These are phyloP conservation scores for Fomitopsis betulina DNA, from an alignment of 1,284 basidiomycete genomes.

Conservation along the genomic window DNA sequence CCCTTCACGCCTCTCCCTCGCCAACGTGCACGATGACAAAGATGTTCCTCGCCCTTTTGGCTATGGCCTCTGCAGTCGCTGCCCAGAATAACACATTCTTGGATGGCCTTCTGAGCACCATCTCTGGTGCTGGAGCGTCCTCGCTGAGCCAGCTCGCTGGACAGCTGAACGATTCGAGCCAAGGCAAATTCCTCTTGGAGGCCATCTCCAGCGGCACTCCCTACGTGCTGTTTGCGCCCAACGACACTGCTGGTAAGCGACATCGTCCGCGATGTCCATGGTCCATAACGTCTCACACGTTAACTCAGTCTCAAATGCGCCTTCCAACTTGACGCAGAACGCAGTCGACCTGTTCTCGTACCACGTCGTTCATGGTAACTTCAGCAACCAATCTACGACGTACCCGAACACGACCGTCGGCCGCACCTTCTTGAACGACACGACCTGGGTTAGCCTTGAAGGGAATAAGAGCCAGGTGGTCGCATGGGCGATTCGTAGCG, in stretches of 20 bases:
- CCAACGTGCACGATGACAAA: conserved; percentile 6
- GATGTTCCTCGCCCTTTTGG: conserved; percentile 16
- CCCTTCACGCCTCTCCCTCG: neutral
- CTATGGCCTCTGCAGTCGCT: conserved; percentile 17
- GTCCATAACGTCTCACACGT: neutral
- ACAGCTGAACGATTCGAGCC: conserved; percentile 36
- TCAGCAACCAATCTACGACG: conserved; percentile 33
- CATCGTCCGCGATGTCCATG: neutral
- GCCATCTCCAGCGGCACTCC: conserved; percentile 32
- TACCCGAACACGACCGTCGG: conserved; percentile 59
- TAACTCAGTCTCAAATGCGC: conserved; percentile 29
- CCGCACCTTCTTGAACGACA: conserved; percentile 53
- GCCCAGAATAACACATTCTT: conserved; percentile 29
- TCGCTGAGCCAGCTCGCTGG: conserved; percentile 30
- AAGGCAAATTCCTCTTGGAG: conserved; percentile 40
- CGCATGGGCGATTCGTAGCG: conserved; percentile 45
- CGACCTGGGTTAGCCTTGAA: conserved; percentile 45
- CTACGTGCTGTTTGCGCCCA: conserved; percentile 46
- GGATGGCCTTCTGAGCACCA: conserved; percentile 28
- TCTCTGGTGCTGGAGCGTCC: conserved; percentile 34
- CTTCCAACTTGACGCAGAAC: conserved; percentile 33
- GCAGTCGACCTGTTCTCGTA: conserved; percentile 52
- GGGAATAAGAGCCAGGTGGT: conserved; percentile 59
- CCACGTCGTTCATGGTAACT: conserved; percentile 57
- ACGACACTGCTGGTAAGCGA: conserved; percentile 40